Conservation (phyloP, 768 basidiomycete species). For the Termitomyces titanicus region DNA sequence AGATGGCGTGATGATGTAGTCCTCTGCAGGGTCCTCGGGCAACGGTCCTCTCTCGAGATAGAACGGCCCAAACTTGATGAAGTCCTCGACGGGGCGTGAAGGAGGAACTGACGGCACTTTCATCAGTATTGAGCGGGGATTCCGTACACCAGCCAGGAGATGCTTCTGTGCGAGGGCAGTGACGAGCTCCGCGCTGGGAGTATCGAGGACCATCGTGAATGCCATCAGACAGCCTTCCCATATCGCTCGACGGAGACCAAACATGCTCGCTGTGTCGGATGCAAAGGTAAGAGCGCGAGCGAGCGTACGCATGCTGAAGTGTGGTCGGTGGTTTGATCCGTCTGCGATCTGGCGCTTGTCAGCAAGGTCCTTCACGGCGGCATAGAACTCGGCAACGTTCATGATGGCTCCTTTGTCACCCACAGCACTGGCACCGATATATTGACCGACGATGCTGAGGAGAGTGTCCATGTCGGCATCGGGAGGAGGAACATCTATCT, state of each 20-base stretch:
- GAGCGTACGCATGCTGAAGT: slow-evolving; percentile 97
- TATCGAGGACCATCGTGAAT: slow-evolving; percentile 93
- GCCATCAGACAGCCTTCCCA: slow-evolving; percentile 99
- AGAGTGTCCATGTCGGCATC: slow-evolving; percentile 91
- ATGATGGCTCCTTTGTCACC: slow-evolving; percentile 85
- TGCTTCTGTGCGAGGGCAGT: slow-evolving; percentile 69
- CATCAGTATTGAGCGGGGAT: slow-evolving; percentile 68
- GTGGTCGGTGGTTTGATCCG: slow-evolving; percentile 87
- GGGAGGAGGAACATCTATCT: slow-evolving; percentile 92
- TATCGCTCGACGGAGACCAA: slow-evolving; percentile 79
- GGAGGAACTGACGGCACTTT: slow-evolving; percentile 61
- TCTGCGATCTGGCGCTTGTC: slow-evolving; percentile 81
- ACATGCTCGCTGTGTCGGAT: slow-evolving; percentile 71
- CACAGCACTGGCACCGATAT: slow-evolving; percentile 79
- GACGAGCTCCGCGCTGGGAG: slow-evolving; percentile 63
- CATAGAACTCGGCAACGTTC: slow-evolving; percentile 91
- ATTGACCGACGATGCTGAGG: slow-evolving; percentile 81
- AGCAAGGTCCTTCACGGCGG: slow-evolving; percentile 71
- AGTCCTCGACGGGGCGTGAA: slow-evolving; percentile 45
- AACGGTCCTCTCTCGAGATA: slow-evolving; percentile 80
- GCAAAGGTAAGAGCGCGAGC: slow-evolving; percentile 89
- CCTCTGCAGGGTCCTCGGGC: slow-evolving; percentile 58
- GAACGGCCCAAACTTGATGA: slow-evolving; percentile 87
- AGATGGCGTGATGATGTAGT: slow-evolving; percentile 94
- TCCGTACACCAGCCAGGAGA: slow-evolving; percentile 75